These are phyloP conservation scores for Hirschfeldia incana DNA, from an alignment of 345 rosid species.

Conservation along the genomic window DNA sequence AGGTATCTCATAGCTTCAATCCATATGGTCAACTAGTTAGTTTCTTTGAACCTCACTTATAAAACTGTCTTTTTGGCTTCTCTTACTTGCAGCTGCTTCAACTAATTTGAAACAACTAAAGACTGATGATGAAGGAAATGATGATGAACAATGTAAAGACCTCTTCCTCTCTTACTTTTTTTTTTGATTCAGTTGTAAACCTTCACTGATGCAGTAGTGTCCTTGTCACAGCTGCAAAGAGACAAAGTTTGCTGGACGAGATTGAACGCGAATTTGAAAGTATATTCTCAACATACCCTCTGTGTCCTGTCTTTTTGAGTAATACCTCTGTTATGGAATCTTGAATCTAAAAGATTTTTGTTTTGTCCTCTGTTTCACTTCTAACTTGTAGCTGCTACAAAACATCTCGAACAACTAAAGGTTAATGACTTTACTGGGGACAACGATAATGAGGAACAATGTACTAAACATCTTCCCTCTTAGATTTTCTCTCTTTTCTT, in stretches of 20 bases:
- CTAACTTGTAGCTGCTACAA: slow-evolving; percentile 22
- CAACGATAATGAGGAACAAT: slow-evolving; percentile 19
- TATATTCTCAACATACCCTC: not conserved
- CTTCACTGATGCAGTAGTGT: not conserved
- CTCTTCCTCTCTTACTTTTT: not conserved
- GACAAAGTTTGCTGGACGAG: slow-evolving; percentile 29
- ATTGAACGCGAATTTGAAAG: slow-evolving; percentile 36
- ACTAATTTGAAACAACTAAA: slow-evolving; percentile 25
- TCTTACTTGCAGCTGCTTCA: slow-evolving; percentile 30
- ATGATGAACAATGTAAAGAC: slow-evolving; percentile 23
- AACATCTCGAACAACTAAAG: slow-evolving; percentile 18
- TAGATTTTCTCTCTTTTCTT: not conserved
- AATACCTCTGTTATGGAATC: not conserved
- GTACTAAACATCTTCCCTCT: slow-evolving; percentile 8
- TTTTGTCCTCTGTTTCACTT: slow-evolving; percentile 1
- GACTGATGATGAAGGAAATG: slow-evolving; percentile 17
- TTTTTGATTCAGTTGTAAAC: not conserved
- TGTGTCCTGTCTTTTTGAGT: not conserved
- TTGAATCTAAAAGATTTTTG: not conserved
- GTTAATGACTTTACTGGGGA: slow-evolving; percentile 29
- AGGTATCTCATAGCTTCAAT: slow-evolving; percentile 13
- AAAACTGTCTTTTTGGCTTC: not conserved
- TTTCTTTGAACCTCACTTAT: not conserved
- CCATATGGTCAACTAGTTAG: not conserved
- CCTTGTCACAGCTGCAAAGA: slow-evolving; percentile 30